These are phyloP conservation scores for Dioscorea cayenensis DNA, from an alignment of 116 monocot species.

Conservation along the genomic window DNA sequence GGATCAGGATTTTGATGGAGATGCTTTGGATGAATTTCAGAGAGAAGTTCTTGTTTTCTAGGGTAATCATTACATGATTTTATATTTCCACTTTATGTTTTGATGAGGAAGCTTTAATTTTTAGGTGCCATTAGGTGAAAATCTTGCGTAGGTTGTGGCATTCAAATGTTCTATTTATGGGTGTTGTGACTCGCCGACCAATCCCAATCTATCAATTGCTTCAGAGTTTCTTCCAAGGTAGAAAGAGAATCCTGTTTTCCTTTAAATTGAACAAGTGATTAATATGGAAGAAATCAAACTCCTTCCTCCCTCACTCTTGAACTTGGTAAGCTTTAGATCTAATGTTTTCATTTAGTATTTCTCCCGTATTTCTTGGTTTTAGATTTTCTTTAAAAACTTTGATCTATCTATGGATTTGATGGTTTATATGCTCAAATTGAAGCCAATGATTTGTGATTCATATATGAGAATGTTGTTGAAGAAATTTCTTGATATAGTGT, in stretches of 20 bases:
- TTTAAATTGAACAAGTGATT: neutral
- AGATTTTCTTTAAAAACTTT: too few relatives aligned
- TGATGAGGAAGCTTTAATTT: neutral
- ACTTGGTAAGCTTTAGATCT: too few relatives aligned
- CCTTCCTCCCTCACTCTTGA: too few relatives aligned
- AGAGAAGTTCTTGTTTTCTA: constrained; percentile 51
- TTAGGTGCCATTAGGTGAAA: constrained; percentile 43
- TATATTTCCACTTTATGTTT: neutral
- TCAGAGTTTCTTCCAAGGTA: constrained; percentile 98
- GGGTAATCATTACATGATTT: neutral
- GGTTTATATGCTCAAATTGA: too few relatives aligned
- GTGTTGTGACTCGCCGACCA: constrained; percentile 84
- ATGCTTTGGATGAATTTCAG: constrained; percentile 96
- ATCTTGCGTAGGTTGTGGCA: constrained; percentile 99
- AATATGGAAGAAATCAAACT: neutral
- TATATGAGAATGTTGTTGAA: too few relatives aligned
- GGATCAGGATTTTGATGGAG: constrained; percentile 95
- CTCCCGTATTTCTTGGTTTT: too few relatives aligned
- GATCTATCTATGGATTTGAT: too few relatives aligned
- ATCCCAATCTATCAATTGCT: constrained; percentile 90
- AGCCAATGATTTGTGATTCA: too few relatives aligned
- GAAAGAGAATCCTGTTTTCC: neutral
- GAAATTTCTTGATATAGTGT: too few relatives aligned
- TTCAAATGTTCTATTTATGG: constrained; percentile 98
- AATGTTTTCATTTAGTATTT: too few relatives aligned